A percentile compares a stretch with the other conserved stretches of the same genome.
Conservation (phyloP, 345 rosid species). For the Camelina hispida region DNA sequence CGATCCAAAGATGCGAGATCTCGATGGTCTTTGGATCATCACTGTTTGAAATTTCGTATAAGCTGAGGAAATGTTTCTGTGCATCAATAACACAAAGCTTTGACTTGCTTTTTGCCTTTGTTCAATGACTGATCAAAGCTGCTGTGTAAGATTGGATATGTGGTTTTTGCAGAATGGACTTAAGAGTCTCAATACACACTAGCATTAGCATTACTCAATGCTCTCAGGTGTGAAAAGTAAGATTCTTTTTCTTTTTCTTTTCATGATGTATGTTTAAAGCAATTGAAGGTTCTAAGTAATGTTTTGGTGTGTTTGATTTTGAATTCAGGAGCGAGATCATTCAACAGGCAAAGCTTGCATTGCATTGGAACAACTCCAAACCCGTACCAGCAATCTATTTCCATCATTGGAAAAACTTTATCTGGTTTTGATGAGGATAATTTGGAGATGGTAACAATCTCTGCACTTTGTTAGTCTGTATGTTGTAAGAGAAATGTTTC, state of each 20-base stretch:
- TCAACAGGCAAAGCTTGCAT: conserved; percentile 70
- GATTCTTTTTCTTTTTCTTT: not conserved
- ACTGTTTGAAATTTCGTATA: no score
- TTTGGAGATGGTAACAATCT: conserved; percentile 66
- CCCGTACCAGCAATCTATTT: conserved; percentile 83
- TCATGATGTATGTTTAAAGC: not conserved
- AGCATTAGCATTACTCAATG: no score
- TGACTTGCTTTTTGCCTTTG: no score
- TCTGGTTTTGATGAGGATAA: conserved; percentile 82
- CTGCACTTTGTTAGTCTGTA: conserved; percentile 13
- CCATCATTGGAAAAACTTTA: conserved; percentile 78
- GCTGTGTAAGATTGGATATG: no score
- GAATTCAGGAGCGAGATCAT: conserved; percentile 69
- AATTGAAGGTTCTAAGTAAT: not conserved
- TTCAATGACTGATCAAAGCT: no score
- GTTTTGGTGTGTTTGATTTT: not conserved
- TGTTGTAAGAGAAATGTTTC: not conserved
- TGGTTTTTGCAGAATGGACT: no score
- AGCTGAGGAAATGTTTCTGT: no score
- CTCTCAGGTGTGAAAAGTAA: conserved; percentile 65
- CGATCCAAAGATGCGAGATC: no score
- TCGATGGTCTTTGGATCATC: no score
- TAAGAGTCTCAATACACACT: no score
- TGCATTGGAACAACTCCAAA: conserved; percentile 59
- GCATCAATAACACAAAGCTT: no score